phyloP scores from a whole-genome alignment of 2,329 filamentous ascomycete genomes.

The Ceratocystis destructans region DNA sequence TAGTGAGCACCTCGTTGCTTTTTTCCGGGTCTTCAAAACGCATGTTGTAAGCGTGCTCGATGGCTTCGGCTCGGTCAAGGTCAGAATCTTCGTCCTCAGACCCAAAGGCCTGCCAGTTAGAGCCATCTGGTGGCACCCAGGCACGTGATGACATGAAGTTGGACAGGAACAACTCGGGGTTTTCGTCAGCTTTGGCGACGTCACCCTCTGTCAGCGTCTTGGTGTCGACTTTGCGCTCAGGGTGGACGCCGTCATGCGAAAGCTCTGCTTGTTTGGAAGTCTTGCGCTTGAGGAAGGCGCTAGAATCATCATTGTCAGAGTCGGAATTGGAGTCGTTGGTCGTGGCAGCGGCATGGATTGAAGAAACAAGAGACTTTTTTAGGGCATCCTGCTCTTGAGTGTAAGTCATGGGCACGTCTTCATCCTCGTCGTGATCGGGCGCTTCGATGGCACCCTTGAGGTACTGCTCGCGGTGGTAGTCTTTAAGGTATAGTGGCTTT shows the following conservation, averaged over 20 bases:
- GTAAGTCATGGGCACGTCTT: conserved; percentile 52
- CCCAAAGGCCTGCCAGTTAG: conserved; percentile 68
- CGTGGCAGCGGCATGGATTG: conserved; percentile 51
- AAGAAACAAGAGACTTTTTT: conserved; percentile 61
- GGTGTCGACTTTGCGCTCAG: conserved; percentile 36
- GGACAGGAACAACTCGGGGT: conserved; percentile 84
- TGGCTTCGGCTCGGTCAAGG: conserved; percentile 62
- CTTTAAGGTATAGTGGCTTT: conserved; percentile 71
- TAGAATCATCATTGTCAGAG: conserved; percentile 29
- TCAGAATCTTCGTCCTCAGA: conserved; percentile 83
- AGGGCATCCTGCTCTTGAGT: conserved; percentile 76
- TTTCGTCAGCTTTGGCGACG: conserved; percentile 63
- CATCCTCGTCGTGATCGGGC: conserved; percentile 24
- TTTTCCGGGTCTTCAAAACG: conserved; percentile 86
- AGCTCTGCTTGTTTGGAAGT: conserved; percentile 16
- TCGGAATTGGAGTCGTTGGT: conserved; percentile 35
- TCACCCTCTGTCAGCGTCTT: conserved; percentile 45
- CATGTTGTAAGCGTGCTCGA: conserved; percentile 88
- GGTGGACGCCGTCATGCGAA: conserved; percentile 35
- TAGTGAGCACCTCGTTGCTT: conserved; percentile 74
- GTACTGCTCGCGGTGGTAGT: conserved; percentile 89
- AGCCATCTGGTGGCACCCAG: conserved; percentile 60
- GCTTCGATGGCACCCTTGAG: conserved; percentile 50
- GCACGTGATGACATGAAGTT: conserved; percentile 89
- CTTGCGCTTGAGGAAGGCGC: conserved; percentile 23